A percentile compares a stretch with the other conserved stretches of the same genome.
phyloP scores from a whole-genome alignment of 306 rosid species.

The Sesbania bispinosa region DNA sequence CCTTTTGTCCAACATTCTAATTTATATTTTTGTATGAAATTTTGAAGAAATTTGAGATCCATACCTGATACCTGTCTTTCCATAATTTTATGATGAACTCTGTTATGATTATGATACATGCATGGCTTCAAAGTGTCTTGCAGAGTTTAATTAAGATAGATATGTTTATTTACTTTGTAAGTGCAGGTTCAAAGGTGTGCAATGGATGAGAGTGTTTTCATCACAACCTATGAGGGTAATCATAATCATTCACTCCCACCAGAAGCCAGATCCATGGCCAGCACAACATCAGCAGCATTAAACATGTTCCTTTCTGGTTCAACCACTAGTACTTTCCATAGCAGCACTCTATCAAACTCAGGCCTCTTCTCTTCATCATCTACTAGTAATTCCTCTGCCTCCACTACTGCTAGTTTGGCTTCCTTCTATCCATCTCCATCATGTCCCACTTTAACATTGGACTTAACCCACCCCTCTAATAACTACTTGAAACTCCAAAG shows the following conservation, averaged over 20 bases:
- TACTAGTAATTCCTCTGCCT: too few species aligned
- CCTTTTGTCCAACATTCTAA: too few species aligned
- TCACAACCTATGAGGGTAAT: constrained; percentile 38
- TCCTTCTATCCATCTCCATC: constrained; percentile 23
- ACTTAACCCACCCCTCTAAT: constrained; percentile 30
- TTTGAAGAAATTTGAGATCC: too few species aligned
- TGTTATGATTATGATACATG: too few species aligned
- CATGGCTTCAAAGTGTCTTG: too few species aligned
- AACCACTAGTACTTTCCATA: constrained; percentile 23
- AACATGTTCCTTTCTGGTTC: constrained; percentile 42
- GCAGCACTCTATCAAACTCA: background rate
- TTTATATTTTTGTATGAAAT: too few species aligned
- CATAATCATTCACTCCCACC: constrained; percentile 43
- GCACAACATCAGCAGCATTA: constrained; percentile 45
- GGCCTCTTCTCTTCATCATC: constrained; percentile 18
- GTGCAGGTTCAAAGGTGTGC: constrained; percentile 48
- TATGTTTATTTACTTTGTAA: too few species aligned
- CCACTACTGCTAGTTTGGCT: background rate
- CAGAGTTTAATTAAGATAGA: too few species aligned
- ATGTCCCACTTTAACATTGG: constrained; percentile 42
- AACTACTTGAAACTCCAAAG: background rate
- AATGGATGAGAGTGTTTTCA: constrained; percentile 28
- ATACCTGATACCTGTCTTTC: too few species aligned
- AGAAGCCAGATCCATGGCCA: constrained; percentile 32
- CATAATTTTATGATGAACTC: too few species aligned